Evolutionary conservation across 805 yeast genomes (phyloP).

Genomic region (Millerago galiae): DNA sequence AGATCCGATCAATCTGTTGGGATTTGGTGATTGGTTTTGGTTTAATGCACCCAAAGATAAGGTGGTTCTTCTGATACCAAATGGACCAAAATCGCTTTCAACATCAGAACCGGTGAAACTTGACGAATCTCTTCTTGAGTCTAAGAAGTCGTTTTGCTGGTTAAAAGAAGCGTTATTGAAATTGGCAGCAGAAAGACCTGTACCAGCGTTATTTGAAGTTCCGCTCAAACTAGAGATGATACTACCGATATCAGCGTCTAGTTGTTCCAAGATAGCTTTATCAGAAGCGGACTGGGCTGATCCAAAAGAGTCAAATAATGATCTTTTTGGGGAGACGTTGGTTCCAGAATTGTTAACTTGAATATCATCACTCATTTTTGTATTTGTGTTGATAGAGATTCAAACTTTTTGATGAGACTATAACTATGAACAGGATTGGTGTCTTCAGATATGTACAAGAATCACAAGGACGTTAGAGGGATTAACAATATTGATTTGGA

Average conservation of each 20-base stretch:
- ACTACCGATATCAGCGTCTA: slow-evolving; percentile 25
- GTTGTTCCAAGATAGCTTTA: slow-evolving; percentile 12
- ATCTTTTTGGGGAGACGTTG: background rate
- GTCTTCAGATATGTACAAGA: slow-evolving; percentile 10
- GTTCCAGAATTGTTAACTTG: background rate
- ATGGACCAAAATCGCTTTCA: slow-evolving; percentile 32
- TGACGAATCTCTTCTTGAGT: slow-evolving; percentile 32
- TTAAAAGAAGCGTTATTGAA: slow-evolving; percentile 8
- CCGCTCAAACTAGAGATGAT: slow-evolving; percentile 27
- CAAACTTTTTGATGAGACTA: background rate
- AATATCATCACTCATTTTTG: background rate
- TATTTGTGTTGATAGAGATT: background rate
- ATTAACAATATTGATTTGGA: background rate
- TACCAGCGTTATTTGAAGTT: slow-evolving; percentile 12
- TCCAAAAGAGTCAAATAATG: slow-evolving; percentile 7
- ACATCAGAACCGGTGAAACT: slow-evolving; percentile 30
- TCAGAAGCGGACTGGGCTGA: slow-evolving; percentile 10
- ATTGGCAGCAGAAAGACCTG: slow-evolving; percentile 6
- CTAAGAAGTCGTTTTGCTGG: slow-evolving; percentile 8
- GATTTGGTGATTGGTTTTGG: slow-evolving; percentile 16
- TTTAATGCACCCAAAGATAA: slow-evolving; percentile 33
- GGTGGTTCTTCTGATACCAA: slow-evolving; percentile 43
- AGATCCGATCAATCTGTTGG: slow-evolving; percentile 40
- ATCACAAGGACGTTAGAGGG: background rate
- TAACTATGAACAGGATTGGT: slow-evolving; percentile 3